phyloP scores from a whole-genome alignment of 192 early-diverging fungal genomes.

The Gaertneriomyces semiglobifer region DNA sequence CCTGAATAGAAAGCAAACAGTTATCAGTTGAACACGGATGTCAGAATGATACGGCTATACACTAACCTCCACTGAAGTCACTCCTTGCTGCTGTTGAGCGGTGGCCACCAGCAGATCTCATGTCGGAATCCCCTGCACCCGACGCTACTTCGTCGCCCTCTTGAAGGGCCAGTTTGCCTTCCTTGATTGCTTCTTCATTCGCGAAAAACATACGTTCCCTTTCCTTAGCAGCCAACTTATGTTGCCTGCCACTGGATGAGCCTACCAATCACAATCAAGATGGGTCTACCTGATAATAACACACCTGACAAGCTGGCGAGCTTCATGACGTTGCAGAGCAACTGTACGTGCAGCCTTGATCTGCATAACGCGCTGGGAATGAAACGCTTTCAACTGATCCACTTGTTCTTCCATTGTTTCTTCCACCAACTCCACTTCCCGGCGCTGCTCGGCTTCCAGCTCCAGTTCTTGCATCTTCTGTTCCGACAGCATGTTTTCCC shows the following conservation, averaged over 20 bases:
- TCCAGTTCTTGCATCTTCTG: slow-evolving; percentile 37
- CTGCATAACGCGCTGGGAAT: slow-evolving; percentile 26
- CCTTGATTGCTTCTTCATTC: slow-evolving; percentile 19
- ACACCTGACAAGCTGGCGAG: slow-evolving; percentile 18
- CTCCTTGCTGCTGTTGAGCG: too few species aligned
- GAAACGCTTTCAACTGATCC: slow-evolving; percentile 26
- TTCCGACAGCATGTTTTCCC: slow-evolving; percentile 24
- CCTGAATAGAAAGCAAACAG: not conserved
- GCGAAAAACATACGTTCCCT: slow-evolving; percentile 30
- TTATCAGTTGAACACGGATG: too few species aligned
- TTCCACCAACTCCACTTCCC: slow-evolving; percentile 24
- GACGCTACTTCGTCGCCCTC: slow-evolving; percentile 7
- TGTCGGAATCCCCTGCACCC: too few species aligned
- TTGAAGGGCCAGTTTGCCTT: slow-evolving; percentile 8
- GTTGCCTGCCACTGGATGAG: slow-evolving; percentile 4
- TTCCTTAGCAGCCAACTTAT: slow-evolving; percentile 32
- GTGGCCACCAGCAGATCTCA: too few species aligned
- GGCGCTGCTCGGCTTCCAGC: slow-evolving; percentile 19
- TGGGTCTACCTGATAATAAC: not conserved
- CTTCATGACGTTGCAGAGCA: slow-evolving; percentile 26
- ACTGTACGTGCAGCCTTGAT: slow-evolving; percentile 16
- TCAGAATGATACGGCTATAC: too few species aligned
- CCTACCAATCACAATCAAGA: too few species aligned
- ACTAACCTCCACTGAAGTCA: too few species aligned
- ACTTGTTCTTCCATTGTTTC: slow-evolving; percentile 23